Evolutionary conservation across 1,284 basidiomycete genomes (phyloP).

Genomic region (Apiotrichum sp.): DNA sequence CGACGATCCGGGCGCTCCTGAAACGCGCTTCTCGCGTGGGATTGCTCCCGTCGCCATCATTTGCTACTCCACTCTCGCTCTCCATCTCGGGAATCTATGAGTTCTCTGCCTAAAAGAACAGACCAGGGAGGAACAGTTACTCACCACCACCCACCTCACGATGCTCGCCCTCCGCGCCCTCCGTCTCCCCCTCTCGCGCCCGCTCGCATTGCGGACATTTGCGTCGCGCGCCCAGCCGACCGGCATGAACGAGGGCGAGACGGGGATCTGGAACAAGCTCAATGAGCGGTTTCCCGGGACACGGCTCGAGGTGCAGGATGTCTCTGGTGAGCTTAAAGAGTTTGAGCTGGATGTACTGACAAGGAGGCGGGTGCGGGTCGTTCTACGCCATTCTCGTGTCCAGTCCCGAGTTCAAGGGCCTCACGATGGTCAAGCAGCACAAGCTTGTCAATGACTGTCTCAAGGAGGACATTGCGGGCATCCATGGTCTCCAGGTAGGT

Average conservation of each 20-base stretch:
- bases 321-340: slow-evolving; percentile 60
- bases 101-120: too few species aligned
- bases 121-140: too few species aligned
- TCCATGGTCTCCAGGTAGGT: slow-evolving; percentile 89
- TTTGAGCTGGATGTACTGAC: slow-evolving; percentile 48
- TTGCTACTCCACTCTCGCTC: too few species aligned
- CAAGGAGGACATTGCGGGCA: slow-evolving; percentile 82
- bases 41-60: too few species aligned
- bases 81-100: too few species aligned
- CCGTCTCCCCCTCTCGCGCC: not conserved
- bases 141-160: not conserved
- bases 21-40: too few species aligned
- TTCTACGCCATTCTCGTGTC: slow-evolving; percentile 93
- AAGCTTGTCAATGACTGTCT: slow-evolving; percentile 79
- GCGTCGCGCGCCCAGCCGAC: slow-evolving; percentile 6
- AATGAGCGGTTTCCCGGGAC: slow-evolving; percentile 66
- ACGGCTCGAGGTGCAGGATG: slow-evolving; percentile 73
- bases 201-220: slow-evolving; percentile 5
- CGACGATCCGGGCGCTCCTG: too few species aligned
- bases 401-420: slow-evolving; percentile 74
- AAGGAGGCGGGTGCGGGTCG: slow-evolving; percentile 52
- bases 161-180: slow-evolving; percentile 5
- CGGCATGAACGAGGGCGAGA: slow-evolving; percentile 57
- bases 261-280: slow-evolving; percentile 65
- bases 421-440: slow-evolving; percentile 89